Conservation (phyloP, 129 eudicot genomes). For the Saposhnikovia divaricata region DNA sequence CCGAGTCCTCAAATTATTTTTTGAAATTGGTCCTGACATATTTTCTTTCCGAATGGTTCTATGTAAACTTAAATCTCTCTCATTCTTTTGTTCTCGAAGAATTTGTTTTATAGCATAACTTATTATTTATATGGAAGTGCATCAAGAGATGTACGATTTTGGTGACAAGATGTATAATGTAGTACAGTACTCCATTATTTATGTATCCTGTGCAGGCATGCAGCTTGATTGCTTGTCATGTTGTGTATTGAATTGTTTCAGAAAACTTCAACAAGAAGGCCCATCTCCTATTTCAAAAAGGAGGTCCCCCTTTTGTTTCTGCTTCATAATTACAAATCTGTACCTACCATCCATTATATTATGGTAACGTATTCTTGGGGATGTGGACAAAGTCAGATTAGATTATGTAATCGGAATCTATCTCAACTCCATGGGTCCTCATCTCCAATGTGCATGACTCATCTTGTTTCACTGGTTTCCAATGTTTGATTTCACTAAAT, state of each 20-base stretch:
- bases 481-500: not conserved
- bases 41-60: too few species aligned
- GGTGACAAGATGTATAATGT: not conserved
- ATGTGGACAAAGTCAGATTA: not conserved
- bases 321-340: not conserved
- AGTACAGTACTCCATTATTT: too few species aligned
- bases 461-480: not conserved
- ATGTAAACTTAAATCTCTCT: too few species aligned
- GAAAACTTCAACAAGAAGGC: not conserved
- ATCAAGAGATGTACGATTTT: not conserved
- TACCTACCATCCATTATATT: constrained; percentile 1
- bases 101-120: too few species aligned
- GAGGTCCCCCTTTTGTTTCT: not conserved
- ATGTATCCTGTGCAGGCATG: not conserved
- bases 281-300: not conserved
- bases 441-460: not conserved
- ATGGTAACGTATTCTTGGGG: not conserved
- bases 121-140: too few species aligned
- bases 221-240: not conserved
- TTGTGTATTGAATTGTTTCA: not conserved
- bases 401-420: constrained; percentile 13
- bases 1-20: too few species aligned
- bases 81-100: too few species aligned
- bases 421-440: not conserved
- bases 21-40: too few species aligned